phyloP scores from a whole-genome alignment of 129 eudicot genomes.

The Flaveria linearis region DNA sequence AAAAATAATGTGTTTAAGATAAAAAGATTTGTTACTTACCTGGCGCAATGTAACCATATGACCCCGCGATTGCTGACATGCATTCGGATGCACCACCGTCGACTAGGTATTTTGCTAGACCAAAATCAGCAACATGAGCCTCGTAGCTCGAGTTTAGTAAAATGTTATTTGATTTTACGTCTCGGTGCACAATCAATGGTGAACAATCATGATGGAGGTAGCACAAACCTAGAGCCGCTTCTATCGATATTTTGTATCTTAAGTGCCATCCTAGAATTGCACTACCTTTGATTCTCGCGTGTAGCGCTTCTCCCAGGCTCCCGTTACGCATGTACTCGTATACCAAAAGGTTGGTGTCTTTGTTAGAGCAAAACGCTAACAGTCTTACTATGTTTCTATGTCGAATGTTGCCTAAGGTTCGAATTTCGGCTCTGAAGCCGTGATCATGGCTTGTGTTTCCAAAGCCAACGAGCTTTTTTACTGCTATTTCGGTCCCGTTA shows the following conservation, averaged over 20 bases:
- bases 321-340: constrained; percentile 98
- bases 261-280: constrained; percentile 70
- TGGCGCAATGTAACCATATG: constrained; percentile 98
- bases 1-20: not conserved
- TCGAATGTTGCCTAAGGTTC: constrained; percentile 85
- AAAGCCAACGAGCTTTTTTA: constrained; percentile 67
- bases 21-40: constrained; percentile 49
- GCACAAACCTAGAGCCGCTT: constrained; percentile 80
- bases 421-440: constrained; percentile 82
- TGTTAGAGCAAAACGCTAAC: constrained; percentile 83
- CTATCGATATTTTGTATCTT: constrained; percentile 80
- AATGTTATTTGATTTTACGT: constrained; percentile 87
- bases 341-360: constrained; percentile 72
- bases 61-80: constrained; percentile 96
- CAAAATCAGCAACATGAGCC: constrained; percentile 97
- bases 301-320: constrained; percentile 86
- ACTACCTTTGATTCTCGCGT: constrained; percentile 64
- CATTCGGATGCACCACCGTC: constrained; percentile 82
- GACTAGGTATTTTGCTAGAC: constrained; percentile 80
- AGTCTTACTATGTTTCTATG: constrained; percentile 86
- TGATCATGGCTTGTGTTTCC: constrained; percentile 68
- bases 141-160: constrained; percentile 66
- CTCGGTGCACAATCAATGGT: constrained; percentile 86
- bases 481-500: constrained; percentile 82
- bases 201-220: constrained; percentile 97